A percentile compares a stretch with the other conserved stretches of the same genome.
Conservation (phyloP, 805 yeast species). For the Spencermartinsiella europaea region DNA sequence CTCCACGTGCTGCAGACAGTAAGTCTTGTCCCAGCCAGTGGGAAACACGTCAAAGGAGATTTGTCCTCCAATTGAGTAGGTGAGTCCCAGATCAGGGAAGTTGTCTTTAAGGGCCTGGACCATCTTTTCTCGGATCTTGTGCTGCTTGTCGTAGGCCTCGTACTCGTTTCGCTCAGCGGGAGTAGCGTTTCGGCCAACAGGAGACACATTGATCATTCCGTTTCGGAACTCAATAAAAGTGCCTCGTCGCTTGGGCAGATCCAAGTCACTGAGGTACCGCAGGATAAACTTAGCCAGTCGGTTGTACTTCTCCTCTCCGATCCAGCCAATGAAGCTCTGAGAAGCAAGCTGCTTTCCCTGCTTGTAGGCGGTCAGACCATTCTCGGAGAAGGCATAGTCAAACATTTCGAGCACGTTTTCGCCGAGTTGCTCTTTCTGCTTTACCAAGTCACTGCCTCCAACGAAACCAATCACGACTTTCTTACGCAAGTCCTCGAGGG, state of each 20-base stretch:
- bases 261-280: slow-evolving; percentile 77
- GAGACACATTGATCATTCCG: slow-evolving; percentile 98
- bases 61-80: slow-evolving; percentile 99
- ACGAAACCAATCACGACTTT: slow-evolving; percentile 95
- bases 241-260: slow-evolving; percentile 96
- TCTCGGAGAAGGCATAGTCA: slow-evolving; percentile 95
- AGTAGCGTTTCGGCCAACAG: slow-evolving; percentile 97
- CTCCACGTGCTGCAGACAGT: slow-evolving; percentile 89
- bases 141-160: slow-evolving; percentile 75
- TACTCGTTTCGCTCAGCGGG: slow-evolving; percentile 89
- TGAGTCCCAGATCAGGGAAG: slow-evolving; percentile 78
- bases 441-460: slow-evolving; percentile 92
- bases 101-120: slow-evolving; percentile 78
- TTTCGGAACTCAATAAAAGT: slow-evolving; percentile 98
- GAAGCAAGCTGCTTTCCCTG: slow-evolving; percentile 82
- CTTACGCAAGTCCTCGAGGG: slow-evolving; percentile 72
- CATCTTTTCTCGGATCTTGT: slow-evolving; percentile 77
- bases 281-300: slow-evolving; percentile 79
- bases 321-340: slow-evolving; percentile 91
- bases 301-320: slow-evolving; percentile 93
- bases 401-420: slow-evolving; percentile 66
- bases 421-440: slow-evolving; percentile 96
- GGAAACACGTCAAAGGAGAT: slow-evolving; percentile 99
- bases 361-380: slow-evolving; percentile 97
- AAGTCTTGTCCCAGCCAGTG: slow-evolving; percentile 99